A percentile compares a stretch with the other conserved stretches of the same genome.
These are phyloP conservation scores for Blastocystis hominis DNA, from an alignment of 352 stramenopile species.

Conservation along the genomic window DNA sequence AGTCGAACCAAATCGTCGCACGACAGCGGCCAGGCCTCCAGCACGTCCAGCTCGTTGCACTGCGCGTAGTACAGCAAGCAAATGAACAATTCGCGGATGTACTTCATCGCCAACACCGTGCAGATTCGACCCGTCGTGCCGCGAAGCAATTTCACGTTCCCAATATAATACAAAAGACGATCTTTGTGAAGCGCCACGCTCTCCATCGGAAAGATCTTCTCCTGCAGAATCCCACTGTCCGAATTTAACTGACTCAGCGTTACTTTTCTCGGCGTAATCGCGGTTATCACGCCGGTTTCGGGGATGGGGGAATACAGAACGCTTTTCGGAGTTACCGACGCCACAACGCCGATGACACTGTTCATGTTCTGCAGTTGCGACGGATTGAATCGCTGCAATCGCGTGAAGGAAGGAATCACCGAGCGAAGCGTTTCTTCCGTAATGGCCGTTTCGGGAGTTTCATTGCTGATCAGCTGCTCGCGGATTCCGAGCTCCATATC, in stretches of 20 bases:
- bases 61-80: slow-evolving; percentile 24
- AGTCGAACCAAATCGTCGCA: not conserved
- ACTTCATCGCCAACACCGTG: slow-evolving; percentile 13
- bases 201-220: not conserved
- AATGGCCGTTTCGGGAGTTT: not conserved
- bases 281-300: slow-evolving; percentile 30
- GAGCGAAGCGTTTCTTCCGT: not conserved
- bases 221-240: slow-evolving; percentile 19
- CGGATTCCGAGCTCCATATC: slow-evolving; percentile 45
- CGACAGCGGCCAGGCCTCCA: not conserved
- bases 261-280: not conserved
- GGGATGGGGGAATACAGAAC: slow-evolving; percentile 19
- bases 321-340: not conserved
- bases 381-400: not conserved
- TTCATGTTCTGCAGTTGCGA: slow-evolving; percentile 13
- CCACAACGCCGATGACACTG: slow-evolving; percentile 18
- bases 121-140: slow-evolving; percentile 17
- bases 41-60: not conserved
- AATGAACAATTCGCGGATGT: slow-evolving; percentile 30
- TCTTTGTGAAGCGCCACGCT: not conserved
- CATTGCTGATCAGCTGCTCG: not conserved
- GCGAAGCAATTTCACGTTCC: slow-evolving; percentile 30
- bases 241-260: slow-evolving; percentile 3
- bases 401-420: not conserved
- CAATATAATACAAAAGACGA: slow-evolving; percentile 21